These are phyloP conservation scores for Yamadazyma akitaensis DNA, from an alignment of 805 yeast species.

Conservation along the genomic window DNA sequence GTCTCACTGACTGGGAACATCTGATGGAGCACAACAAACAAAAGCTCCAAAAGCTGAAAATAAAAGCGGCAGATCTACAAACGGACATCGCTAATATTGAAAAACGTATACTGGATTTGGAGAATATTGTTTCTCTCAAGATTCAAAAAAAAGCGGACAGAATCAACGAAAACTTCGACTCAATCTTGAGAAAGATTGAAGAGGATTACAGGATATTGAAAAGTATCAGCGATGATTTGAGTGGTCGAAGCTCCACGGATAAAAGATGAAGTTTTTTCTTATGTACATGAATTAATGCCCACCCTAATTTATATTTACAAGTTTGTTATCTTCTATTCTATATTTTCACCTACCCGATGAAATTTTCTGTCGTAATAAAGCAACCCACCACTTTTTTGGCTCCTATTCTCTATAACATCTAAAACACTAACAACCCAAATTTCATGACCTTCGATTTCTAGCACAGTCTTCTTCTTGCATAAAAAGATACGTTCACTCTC, in stretches of 20 bases:
- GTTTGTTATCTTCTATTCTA: constrained; percentile 16
- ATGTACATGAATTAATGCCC: constrained; percentile 9
- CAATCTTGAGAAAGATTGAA: constrained; percentile 30
- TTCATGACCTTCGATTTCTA: constrained; percentile 79
- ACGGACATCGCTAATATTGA: constrained; percentile 26
- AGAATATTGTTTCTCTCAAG: constrained; percentile 24
- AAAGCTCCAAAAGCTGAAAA: constrained; percentile 24
- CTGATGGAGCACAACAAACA: constrained; percentile 20
- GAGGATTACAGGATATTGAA: not conserved
- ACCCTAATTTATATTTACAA: not conserved
- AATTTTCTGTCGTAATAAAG: constrained; percentile 63
- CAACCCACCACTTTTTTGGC: constrained; percentile 52
- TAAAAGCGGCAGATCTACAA: constrained; percentile 21
- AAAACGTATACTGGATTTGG: constrained; percentile 24
- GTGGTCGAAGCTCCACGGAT: not conserved
- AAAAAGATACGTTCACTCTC: constrained; percentile 60
- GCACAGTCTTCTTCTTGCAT: constrained; percentile 52
- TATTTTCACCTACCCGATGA: constrained; percentile 39
- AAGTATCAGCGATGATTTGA: not conserved
- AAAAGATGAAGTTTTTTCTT: not conserved
- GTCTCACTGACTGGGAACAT: constrained; percentile 20
- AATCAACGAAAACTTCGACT: constrained; percentile 33
- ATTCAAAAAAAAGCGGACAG: constrained; percentile 23
- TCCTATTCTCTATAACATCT: constrained; percentile 42
- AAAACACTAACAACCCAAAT: constrained; percentile 82